Conservation (phyloP, 768 basidiomycete genomes). For the Hemileccinum impolitum region DNA sequence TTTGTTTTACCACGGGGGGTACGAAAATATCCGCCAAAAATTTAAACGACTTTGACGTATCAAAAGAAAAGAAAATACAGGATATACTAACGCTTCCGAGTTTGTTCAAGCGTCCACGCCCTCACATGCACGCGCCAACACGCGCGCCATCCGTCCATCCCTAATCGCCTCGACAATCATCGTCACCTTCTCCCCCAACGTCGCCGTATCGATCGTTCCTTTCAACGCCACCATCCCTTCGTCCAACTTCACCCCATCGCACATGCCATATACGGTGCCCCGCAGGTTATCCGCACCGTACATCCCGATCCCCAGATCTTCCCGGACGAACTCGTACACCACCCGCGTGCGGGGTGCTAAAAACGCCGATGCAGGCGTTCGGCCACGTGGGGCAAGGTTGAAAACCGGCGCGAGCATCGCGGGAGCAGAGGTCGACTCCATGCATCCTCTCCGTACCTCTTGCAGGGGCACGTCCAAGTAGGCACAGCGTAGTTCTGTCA, state of each 20-base stretch:
- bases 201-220: slow-evolving; percentile 37
- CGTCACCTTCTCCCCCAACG: slow-evolving; percentile 67
- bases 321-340: slow-evolving; percentile 75
- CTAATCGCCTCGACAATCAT: slow-evolving; percentile 78
- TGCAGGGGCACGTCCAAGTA: slow-evolving; percentile 24
- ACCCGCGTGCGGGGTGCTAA: slow-evolving; percentile 53
- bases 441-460: slow-evolving; percentile 15
- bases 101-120: slow-evolving; percentile 15
- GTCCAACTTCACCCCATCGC: slow-evolving; percentile 31
- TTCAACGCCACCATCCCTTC: slow-evolving; percentile 31
- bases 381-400: slow-evolving; percentile 49
- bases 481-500: slow-evolving; percentile 30
- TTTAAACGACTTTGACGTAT: too few species aligned
- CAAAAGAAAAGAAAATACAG: neutral
- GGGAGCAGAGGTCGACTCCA: slow-evolving; percentile 12
- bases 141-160: slow-evolving; percentile 61
- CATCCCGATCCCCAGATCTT: slow-evolving; percentile 73
- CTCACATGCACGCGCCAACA: slow-evolving; percentile 53
- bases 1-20: too few species aligned
- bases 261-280: slow-evolving; percentile 56
- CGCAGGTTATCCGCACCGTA: slow-evolving; percentile 72
- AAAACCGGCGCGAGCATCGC: slow-evolving; percentile 27
- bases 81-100: neutral
- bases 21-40: too few species aligned
- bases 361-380: slow-evolving; percentile 62